Evolutionary conservation across 2,329 filamentous ascomycete species (phyloP).

Genomic region (Magnaporthiopsis poae): DNA sequence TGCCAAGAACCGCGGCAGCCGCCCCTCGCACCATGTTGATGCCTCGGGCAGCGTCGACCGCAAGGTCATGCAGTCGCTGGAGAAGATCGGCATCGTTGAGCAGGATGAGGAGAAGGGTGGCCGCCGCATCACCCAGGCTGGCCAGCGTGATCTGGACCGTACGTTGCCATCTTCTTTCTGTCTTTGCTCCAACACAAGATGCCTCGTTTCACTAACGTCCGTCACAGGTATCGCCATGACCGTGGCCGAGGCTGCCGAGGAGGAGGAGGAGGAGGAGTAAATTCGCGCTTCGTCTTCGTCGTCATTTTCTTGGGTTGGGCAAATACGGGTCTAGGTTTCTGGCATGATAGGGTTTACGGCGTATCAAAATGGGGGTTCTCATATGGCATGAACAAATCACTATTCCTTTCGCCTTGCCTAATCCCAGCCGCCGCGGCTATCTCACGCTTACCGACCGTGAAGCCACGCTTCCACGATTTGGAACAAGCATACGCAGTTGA

Average conservation of each 20-base stretch:
- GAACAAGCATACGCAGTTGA: background rate
- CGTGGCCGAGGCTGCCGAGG: conserved; percentile 62
- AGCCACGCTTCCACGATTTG: background rate
- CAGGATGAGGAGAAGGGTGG: conserved; percentile 97
- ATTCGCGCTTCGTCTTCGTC: conserved; percentile 14
- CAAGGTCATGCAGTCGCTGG: conserved; percentile 91
- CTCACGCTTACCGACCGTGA: background rate
- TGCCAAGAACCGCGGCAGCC: conserved; percentile 91
- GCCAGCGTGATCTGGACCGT: conserved; percentile 97
- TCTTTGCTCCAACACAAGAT: background rate
- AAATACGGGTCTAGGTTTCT: conserved; percentile 3
- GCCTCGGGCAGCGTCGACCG: conserved; percentile 92
- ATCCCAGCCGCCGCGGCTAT: conserved; percentile 5
- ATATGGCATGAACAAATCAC: conserved; percentile 6
- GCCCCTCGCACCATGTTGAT: conserved; percentile 89
- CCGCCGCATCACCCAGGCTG: conserved; percentile 92
- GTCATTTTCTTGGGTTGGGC: conserved; percentile 5
- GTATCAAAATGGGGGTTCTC: conserved; percentile 8
- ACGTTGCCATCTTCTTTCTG: conserved; percentile 17
- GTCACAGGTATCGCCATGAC: conserved; percentile 64
- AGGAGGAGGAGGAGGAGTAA: conserved; percentile 58
- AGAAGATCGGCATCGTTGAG: conserved; percentile 99
- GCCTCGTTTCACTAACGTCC: conserved; percentile 1
- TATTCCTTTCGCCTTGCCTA: conserved; percentile 4
- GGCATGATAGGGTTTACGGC: conserved; percentile 8